Conservation (phyloP, 176 grass and related monocot genomes). For the Chrysopogon serrulatus region DNA sequence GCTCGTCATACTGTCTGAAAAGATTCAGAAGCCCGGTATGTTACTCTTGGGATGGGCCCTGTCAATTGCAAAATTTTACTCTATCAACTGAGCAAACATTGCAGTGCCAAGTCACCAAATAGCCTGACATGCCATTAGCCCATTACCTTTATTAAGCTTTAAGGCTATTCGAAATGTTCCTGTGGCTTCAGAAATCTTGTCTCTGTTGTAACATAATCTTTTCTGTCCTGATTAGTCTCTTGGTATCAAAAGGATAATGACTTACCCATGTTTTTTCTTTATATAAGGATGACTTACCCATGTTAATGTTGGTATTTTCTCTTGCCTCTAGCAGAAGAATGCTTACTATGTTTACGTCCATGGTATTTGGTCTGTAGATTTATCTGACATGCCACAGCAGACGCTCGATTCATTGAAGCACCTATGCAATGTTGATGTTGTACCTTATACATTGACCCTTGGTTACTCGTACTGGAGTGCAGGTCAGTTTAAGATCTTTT, state of each 20-base stretch:
- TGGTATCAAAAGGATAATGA: background rate
- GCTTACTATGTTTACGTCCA: background rate
- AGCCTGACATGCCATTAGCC: background rate
- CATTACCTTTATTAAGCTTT: background rate
- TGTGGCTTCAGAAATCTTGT: background rate
- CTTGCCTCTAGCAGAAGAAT: background rate
- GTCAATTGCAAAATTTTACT: background rate
- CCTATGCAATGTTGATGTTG: slow-evolving; percentile 62
- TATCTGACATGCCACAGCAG: slow-evolving; percentile 66
- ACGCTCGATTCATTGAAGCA: slow-evolving; percentile 60
- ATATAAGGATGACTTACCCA: background rate
- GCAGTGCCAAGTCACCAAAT: background rate
- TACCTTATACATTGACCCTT: slow-evolving; percentile 71
- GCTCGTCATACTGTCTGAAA: slow-evolving; percentile 79
- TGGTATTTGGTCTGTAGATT: slow-evolving; percentile 49
- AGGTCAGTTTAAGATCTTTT: slow-evolving; percentile 53
- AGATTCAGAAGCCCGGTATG: slow-evolving; percentile 67
- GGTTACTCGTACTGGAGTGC: slow-evolving; percentile 89
- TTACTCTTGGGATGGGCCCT: background rate
- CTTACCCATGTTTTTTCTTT: background rate
- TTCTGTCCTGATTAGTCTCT: slow-evolving; percentile 8
- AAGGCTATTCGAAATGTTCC: background rate
- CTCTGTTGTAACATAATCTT: background rate
- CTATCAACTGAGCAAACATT: background rate
- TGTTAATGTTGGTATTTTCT: background rate